Evolutionary conservation across 1,139 yeast species (phyloP), one percentile per base, ranked within the genome.

Genomic region (Lipomyces yarrowii): DNA sequence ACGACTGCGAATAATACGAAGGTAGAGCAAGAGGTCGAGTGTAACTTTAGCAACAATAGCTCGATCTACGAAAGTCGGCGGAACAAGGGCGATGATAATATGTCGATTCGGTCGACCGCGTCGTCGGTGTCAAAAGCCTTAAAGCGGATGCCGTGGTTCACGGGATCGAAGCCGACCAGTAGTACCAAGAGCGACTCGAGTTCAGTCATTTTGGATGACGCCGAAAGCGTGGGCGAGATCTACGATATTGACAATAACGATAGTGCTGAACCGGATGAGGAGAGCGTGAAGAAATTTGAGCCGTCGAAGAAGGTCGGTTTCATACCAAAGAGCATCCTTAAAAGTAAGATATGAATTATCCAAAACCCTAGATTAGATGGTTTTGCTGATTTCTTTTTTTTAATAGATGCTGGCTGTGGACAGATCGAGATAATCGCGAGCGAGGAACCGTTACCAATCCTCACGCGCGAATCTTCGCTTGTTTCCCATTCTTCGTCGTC

Each of bases 281-380:
- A 46, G 6, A 13, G 46, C 2, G 55, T 35, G 10, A 57, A 33
- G 35, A 53, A 51, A 15, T 53, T 7, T 26, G 63, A 35, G 58
- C 67, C 60, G 32, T 52, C 26, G 30, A 39, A 46, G 53, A 56
- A 48, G 18, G 55, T 59, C 23, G 51, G 10, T 5, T 42, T 56
- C 37, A 56, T 58, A 21, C 69, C 64, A 8, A 66, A 65, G 56
- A 52, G 69, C 10, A 67, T 67, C 42, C 59, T 67, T 13, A 67
- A 67, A 60, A 58, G 64, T 58, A 39, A 21, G 63, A 35, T 26
- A 26, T 15, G 8, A 10, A 13, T 13, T 15, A n/a, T 7, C 33
- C 42, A 37, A n/a, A 8, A 13, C 42, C 42, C 5, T 7, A 11
- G 11, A n/a, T 8, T n/a, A 21, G n/a, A n/a, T n/a, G n/a, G n/a